These are phyloP conservation scores for Stagonosporopsis rhizophila DNA, from an alignment of 2,329 filamentous ascomycete species.

Conservation along the genomic window DNA sequence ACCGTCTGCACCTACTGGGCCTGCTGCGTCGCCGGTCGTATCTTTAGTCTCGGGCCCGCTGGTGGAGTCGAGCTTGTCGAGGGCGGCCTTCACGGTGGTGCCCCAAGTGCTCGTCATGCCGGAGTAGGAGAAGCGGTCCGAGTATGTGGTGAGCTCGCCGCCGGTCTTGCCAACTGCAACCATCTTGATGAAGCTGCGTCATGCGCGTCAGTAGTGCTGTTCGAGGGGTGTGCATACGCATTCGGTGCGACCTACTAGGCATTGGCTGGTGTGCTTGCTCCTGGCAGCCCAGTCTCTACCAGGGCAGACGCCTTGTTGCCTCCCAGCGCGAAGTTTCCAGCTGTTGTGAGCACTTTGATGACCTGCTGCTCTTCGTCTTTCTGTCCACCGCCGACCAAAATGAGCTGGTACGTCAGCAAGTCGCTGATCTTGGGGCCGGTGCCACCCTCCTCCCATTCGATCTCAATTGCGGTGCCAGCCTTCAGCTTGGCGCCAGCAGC, in stretches of 20 bases:
- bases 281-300: conserved; percentile 33
- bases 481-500: conserved; percentile 59
- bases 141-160: conserved; percentile 65
- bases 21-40: conserved; percentile 30
- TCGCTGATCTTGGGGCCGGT: conserved; percentile 58
- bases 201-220: conserved; percentile 14
- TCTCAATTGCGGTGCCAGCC: conserved; percentile 59
- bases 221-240: background rate
- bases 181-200: conserved; percentile 53
- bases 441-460: conserved; percentile 65
- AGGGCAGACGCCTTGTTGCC: conserved; percentile 49
- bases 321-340: conserved; percentile 53
- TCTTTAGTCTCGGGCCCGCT: conserved; percentile 39
- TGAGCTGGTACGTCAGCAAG: conserved; percentile 63
- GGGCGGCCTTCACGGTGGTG: conserved; percentile 51
- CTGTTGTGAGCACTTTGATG: conserved; percentile 50
- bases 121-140: conserved; percentile 67
- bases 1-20: conserved; percentile 35
- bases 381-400: conserved; percentile 65
- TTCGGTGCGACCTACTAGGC: conserved; percentile 59
- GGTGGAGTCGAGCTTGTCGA: conserved; percentile 35
- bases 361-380: conserved; percentile 8
- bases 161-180: conserved; percentile 62
- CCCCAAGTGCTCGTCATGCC: conserved; percentile 69
- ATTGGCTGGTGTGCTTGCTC: conserved; percentile 53